phyloP scores from a whole-genome alignment of 352 stramenopile genomes.

The Halophytophthora polymorphica region DNA sequence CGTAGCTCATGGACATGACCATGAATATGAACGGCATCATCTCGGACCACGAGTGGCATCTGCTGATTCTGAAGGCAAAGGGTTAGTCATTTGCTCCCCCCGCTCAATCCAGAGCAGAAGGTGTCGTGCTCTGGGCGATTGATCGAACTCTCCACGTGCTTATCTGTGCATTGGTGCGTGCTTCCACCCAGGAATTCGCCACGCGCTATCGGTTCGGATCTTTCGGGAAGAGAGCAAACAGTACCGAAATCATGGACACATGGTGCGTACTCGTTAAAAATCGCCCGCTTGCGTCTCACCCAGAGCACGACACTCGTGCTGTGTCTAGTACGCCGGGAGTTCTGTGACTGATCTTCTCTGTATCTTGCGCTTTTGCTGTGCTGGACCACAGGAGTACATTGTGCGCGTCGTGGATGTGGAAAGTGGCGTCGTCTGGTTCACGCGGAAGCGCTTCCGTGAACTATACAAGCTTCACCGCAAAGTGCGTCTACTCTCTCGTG shows the following conservation, averaged over 20 bases:
- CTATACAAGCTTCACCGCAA: slow-evolving; percentile 83
- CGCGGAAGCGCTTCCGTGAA: slow-evolving; percentile 76
- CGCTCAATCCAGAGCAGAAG: neutral
- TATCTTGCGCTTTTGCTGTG: slow-evolving; percentile 2
- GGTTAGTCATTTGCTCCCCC: slow-evolving; percentile 20
- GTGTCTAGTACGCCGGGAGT: neutral
- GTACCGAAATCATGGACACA: slow-evolving; percentile 53
- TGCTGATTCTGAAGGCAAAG: slow-evolving; percentile 79
- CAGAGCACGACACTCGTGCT: neutral
- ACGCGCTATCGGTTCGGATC: slow-evolving; percentile 76
- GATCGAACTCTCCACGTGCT: neutral
- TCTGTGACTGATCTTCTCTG: neutral
- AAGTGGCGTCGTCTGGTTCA: slow-evolving; percentile 84
- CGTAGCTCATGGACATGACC: slow-evolving; percentile 76
- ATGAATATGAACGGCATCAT: slow-evolving; percentile 86
- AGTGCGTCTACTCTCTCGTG: slow-evolving; percentile 26
- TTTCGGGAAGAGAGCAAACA: slow-evolving; percentile 61
- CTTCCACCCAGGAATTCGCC: slow-evolving; percentile 51
- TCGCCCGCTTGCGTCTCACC: neutral
- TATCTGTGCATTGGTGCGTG: neutral
- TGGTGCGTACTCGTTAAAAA: slow-evolving; percentile 35
- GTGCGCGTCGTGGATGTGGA: slow-evolving; percentile 84
- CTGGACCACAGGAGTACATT: slow-evolving; percentile 63
- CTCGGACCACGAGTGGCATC: slow-evolving; percentile 85
- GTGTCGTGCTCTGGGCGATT: neutral